Evolutionary conservation across 257 asterid genomes (phyloP).

Genomic region (Solanum sejunctum): DNA sequence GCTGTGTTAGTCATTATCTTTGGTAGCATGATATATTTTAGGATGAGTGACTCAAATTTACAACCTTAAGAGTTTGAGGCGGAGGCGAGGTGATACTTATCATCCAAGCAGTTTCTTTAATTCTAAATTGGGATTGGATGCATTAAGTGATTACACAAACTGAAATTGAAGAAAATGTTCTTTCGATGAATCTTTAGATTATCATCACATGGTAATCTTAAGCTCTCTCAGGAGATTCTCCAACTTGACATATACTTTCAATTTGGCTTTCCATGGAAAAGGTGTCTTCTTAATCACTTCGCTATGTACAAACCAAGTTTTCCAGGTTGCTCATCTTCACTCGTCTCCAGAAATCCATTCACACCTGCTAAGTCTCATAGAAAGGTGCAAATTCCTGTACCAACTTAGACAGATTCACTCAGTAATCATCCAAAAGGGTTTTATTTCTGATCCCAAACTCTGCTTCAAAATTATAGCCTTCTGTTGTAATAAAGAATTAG

Average conservation of each 20-base stretch:
- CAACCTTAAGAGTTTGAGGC: background rate
- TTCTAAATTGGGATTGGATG: background rate
- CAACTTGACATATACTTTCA: background rate
- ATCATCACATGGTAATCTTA: background rate
- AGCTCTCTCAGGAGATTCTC: background rate
- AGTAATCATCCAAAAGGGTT: background rate
- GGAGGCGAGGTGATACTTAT: background rate
- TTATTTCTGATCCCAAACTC: background rate
- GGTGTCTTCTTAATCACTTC: background rate
- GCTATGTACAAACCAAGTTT: background rate
- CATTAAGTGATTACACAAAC: too few relatives aligned
- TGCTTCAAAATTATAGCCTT: slow-evolving; percentile 4
- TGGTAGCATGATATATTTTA: too few relatives aligned
- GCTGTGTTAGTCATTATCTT: too few relatives aligned
- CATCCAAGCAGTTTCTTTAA: too few relatives aligned
- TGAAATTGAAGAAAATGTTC: background rate
- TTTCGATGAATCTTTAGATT: background rate
- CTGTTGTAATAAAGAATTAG: background rate
- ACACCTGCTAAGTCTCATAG: background rate
- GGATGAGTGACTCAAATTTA: too few relatives aligned
- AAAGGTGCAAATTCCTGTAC: slow-evolving; percentile 5
- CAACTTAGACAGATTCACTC: slow-evolving; percentile 12
- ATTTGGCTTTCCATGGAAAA: background rate
- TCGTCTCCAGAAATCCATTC: background rate
- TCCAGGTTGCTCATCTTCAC: background rate